Conservation (phyloP, 1,284 basidiomycete genomes). For the Stygiomarasmius scandens region DNA sequence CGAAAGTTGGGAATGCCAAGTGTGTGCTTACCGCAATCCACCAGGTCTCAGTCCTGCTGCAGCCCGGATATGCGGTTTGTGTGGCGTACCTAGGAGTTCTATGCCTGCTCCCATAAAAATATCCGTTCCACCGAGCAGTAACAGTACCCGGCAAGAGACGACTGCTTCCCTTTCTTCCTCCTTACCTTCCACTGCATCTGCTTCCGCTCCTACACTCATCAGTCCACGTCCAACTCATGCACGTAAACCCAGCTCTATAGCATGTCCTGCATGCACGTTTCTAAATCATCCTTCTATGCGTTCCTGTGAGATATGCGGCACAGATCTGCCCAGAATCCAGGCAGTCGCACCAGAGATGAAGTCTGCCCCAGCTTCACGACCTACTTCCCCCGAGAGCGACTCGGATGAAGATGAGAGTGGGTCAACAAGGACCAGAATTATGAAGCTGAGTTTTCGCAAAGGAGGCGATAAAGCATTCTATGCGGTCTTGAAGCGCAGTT, state of each 20-base stretch:
- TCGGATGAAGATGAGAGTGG: slow-evolving; percentile 27
- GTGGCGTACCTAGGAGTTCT: slow-evolving; percentile 66
- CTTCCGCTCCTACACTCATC: slow-evolving; percentile 24
- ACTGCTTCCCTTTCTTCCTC: slow-evolving; percentile 32
- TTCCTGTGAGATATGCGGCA: slow-evolving; percentile 88
- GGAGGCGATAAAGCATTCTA: slow-evolving; percentile 91
- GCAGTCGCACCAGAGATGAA: slow-evolving; percentile 37
- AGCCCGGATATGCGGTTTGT: slow-evolving; percentile 69
- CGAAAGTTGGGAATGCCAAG: slow-evolving; percentile 81
- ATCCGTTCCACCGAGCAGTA: slow-evolving; percentile 17
- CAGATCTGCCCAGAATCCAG: slow-evolving; percentile 38
- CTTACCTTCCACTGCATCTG: slow-evolving; percentile 35
- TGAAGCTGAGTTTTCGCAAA: slow-evolving; percentile 87
- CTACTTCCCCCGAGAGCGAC: slow-evolving; percentile 50
- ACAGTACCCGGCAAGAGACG: slow-evolving; percentile 21
- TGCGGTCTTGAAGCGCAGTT: slow-evolving; percentile 71
- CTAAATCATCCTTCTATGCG: slow-evolving; percentile 81
- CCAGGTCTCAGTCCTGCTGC: slow-evolving; percentile 66
- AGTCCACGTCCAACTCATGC: slow-evolving; percentile 21
- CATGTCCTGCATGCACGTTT: slow-evolving; percentile 92
- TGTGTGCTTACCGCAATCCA: slow-evolving; percentile 83
- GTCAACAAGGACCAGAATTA: slow-evolving; percentile 32
- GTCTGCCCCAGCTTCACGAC: slow-evolving; percentile 64
- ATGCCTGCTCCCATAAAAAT: slow-evolving; percentile 29
- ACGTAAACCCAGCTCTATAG: slow-evolving; percentile 35